A percentile compares a stretch with the other conserved stretches of the same genome.
Evolutionary conservation across 805 yeast species (phyloP).

Genomic region (Hemisphaericaspora nanyangensis): DNA sequence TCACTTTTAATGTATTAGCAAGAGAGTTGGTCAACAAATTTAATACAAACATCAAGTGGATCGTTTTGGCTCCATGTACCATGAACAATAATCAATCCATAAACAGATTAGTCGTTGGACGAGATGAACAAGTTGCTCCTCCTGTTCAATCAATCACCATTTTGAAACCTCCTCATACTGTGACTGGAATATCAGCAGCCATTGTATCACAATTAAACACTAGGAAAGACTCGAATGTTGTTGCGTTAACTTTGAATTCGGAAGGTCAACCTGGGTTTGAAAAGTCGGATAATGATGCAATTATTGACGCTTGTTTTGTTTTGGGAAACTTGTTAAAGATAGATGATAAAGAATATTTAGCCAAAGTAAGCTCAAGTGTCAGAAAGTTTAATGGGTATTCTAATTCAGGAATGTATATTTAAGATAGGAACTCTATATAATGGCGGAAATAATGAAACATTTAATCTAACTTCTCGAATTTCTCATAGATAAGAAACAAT

Average conservation of each 20-base stretch:
- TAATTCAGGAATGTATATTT: conserved; percentile 27
- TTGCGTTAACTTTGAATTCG: conserved; percentile 41
- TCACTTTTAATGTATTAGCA: conserved; percentile 30
- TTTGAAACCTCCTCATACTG: conserved; percentile 57
- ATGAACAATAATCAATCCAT: conserved; percentile 28
- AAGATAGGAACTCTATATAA: conserved; percentile 1
- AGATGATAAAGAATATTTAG: conserved; percentile 9
- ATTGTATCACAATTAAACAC: conserved; percentile 23
- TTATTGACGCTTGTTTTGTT: conserved; percentile 30
- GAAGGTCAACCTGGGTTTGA: conserved; percentile 65
- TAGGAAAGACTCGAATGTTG: neutral
- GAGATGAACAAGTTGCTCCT: neutral
- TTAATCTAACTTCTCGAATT: conserved; percentile 34
- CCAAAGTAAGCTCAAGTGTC: conserved; percentile 14
- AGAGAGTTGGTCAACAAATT: conserved; percentile 15
- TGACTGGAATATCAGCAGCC: conserved; percentile 57
- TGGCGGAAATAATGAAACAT: neutral
- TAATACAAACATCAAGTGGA: conserved; percentile 18
- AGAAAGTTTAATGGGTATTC: conserved; percentile 22
- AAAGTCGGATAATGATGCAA: conserved; percentile 43
- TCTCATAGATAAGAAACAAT: conserved; percentile 81
- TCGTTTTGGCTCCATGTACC: conserved; percentile 34
- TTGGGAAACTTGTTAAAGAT: conserved; percentile 10
- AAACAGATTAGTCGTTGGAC: conserved; percentile 17
- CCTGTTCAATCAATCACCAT: conserved; percentile 15